Conservation (phyloP, 805 yeast species). For the Alloascoidea hylecoeti region DNA sequence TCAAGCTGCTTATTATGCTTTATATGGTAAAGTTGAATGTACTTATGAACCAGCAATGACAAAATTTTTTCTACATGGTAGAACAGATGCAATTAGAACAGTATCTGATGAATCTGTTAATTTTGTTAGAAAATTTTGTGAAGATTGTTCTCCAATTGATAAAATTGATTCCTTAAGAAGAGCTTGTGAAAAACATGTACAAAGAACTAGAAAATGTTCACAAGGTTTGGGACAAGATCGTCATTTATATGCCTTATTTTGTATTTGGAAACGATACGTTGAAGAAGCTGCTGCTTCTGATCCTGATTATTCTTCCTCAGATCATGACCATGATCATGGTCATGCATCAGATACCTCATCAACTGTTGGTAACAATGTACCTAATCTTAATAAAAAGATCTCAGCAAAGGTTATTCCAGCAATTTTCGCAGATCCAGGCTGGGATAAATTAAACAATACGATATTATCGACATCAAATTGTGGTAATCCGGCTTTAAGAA, state of each 20-base stretch:
- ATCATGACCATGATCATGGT: too few species aligned
- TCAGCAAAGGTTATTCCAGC: conserved; percentile 35
- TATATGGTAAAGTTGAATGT: conserved; percentile 86
- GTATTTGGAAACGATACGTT: conserved; percentile 51
- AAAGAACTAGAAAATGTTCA: conserved; percentile 54
- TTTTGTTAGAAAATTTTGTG: conserved; percentile 78
- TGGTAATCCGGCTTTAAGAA: conserved; percentile 78
- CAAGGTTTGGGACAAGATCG: conserved; percentile 86
- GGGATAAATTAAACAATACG: conserved; percentile 76
- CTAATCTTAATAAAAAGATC: background rate
- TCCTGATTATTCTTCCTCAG: background rate
- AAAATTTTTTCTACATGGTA: conserved; percentile 71
- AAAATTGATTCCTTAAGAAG: conserved; percentile 45
- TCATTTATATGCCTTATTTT: conserved; percentile 75
- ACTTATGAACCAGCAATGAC: conserved; percentile 98
- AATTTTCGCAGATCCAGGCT: conserved; percentile 73
- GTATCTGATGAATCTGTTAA: conserved; percentile 69
- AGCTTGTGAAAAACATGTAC: conserved; percentile 62
- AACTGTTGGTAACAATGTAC: background rate
- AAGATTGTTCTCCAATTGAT: conserved; percentile 40
- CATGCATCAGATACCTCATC: background rate
- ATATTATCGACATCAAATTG: conserved; percentile 78
- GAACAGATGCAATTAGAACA: conserved; percentile 85
- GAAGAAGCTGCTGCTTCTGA: background rate
- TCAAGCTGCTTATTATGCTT: conserved; percentile 84